Evolutionary conservation across 1,284 basidiomycete genomes (phyloP).

Genomic region (Austroboletus niveus): DNA sequence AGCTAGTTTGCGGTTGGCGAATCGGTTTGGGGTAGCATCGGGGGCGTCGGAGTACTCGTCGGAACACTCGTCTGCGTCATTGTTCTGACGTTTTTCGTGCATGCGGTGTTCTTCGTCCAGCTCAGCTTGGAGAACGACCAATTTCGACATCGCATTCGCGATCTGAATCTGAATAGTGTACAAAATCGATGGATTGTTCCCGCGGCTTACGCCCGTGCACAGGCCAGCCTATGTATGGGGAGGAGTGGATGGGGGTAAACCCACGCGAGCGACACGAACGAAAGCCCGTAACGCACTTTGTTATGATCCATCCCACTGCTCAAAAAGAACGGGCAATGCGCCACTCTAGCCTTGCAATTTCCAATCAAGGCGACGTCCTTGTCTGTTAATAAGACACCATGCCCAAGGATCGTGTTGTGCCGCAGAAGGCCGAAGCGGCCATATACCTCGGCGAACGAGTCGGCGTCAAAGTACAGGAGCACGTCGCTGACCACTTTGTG

Average conservation of each 20-base stretch:
- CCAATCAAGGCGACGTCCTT: conserved; percentile 75
- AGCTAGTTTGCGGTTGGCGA: conserved; percentile 62
- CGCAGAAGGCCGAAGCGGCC: conserved; percentile 74
- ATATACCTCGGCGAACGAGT: conserved; percentile 76
- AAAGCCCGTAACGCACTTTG: conserved; percentile 53
- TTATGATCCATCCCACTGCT: conserved; percentile 84
- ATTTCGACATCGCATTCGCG: conserved; percentile 81
- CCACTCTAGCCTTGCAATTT: conserved; percentile 68
- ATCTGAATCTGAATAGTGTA: conserved; percentile 46
- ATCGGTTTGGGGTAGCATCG: conserved; percentile 24
- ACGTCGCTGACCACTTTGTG: conserved; percentile 68
- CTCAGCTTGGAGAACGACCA: conserved; percentile 47
- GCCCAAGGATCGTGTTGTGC: conserved; percentile 79
- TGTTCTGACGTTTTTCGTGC: too few relatives aligned
- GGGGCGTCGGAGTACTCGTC: too few relatives aligned
- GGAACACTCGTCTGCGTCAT: too few relatives aligned
- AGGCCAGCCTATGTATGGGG: conserved; percentile 58
- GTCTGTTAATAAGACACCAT: conserved; percentile 76
- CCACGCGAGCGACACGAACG: too few relatives aligned
- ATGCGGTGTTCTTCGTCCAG: conserved; percentile 14
- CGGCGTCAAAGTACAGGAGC: conserved; percentile 62
- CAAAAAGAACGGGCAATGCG: conserved; percentile 92
- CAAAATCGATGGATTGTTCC: conserved; percentile 80
- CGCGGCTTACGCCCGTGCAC: conserved; percentile 88
- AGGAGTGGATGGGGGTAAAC: too few relatives aligned